Percentiles rank a stretch among this genome's conserved stretches.
Conservation (phyloP, 2,329 filamentous ascomycete genomes). For the Acrocalymma vagum region DNA sequence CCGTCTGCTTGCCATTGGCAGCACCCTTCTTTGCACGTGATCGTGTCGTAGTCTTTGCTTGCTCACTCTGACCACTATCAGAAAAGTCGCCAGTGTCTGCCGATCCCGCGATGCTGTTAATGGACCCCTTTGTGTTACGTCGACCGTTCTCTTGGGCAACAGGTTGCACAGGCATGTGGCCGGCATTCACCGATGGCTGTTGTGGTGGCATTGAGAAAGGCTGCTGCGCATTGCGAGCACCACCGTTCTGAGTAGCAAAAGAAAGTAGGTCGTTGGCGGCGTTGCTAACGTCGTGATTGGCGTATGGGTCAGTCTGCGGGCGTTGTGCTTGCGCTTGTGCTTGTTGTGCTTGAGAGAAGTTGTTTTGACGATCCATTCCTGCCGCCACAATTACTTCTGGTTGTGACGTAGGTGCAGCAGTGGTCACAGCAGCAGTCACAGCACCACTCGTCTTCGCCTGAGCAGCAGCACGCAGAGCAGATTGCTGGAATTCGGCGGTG, state of each 20-base stretch:
- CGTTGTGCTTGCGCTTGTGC: constrained; percentile 47
- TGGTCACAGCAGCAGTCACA: constrained; percentile 50
- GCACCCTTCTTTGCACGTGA: constrained; percentile 47
- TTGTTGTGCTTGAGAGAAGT: constrained; percentile 54
- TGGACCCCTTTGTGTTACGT: constrained; percentile 58
- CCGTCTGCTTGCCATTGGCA: constrained; percentile 44
- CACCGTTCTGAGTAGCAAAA: constrained; percentile 75
- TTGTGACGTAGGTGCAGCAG: constrained; percentile 53
- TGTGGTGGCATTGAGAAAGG: constrained; percentile 54
- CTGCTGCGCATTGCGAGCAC: constrained; percentile 62
- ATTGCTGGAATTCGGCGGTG: constrained; percentile 93
- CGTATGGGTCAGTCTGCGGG: constrained; percentile 70
- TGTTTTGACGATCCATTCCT: constrained; percentile 65
- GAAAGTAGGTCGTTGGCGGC: constrained; percentile 94
- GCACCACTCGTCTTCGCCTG: constrained; percentile 51
- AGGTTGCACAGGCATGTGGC: constrained; percentile 58
- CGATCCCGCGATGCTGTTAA: constrained; percentile 65
- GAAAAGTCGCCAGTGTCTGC: constrained; percentile 71
- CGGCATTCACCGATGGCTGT: constrained; percentile 47
- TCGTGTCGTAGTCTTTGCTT: constrained; percentile 65
- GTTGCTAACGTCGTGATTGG: constrained; percentile 89
- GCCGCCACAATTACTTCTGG: constrained; percentile 51
- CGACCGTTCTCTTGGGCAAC: constrained; percentile 61
- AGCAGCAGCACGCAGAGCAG: constrained; percentile 81
- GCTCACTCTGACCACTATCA: constrained; percentile 73